These are phyloP conservation scores for Diatrype stigma DNA, from an alignment of 2,329 filamentous ascomycete species.

Conservation along the genomic window DNA sequence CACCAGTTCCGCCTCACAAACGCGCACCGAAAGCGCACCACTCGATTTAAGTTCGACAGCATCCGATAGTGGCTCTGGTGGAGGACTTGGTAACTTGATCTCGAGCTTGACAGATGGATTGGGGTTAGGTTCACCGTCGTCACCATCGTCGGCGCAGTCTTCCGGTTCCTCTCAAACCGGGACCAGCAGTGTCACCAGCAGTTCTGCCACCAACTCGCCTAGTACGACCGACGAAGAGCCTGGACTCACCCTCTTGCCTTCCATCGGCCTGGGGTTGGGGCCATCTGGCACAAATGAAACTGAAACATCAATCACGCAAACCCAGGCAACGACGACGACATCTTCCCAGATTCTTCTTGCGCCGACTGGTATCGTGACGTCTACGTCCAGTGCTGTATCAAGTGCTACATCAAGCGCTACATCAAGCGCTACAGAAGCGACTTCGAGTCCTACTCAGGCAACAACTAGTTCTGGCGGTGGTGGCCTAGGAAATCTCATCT, in stretches of 20 bases:
- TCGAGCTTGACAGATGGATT: conserved; percentile 12
- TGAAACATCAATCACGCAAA: conserved; percentile 3
- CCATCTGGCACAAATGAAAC: conserved; percentile 3
- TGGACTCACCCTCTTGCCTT: background rate
- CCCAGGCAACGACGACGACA: conserved; percentile 8
- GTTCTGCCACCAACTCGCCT: background rate
- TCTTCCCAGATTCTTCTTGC: conserved; percentile 24
- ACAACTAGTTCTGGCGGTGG: conserved; percentile 7
- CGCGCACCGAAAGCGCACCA: conserved; percentile 9
- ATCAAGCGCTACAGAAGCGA: background rate
- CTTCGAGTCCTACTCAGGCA: background rate
- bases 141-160: background rate
- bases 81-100: conserved; percentile 23
- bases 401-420: background rate
- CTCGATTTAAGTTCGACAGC: conserved; percentile 2
- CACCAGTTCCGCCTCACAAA: conserved; percentile 21
- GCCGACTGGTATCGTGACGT: conserved; percentile 23
- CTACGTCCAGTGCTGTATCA: conserved; percentile 4
- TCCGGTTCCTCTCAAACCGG: background rate
- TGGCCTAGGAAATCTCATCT: conserved; percentile 17
- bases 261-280: background rate
- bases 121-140: background rate
- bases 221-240: background rate
- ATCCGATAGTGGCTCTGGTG: conserved; percentile 15
- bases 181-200: background rate